phyloP scores from a whole-genome alignment of 1,284 basidiomycete genomes.

The Tilletia caries region DNA sequence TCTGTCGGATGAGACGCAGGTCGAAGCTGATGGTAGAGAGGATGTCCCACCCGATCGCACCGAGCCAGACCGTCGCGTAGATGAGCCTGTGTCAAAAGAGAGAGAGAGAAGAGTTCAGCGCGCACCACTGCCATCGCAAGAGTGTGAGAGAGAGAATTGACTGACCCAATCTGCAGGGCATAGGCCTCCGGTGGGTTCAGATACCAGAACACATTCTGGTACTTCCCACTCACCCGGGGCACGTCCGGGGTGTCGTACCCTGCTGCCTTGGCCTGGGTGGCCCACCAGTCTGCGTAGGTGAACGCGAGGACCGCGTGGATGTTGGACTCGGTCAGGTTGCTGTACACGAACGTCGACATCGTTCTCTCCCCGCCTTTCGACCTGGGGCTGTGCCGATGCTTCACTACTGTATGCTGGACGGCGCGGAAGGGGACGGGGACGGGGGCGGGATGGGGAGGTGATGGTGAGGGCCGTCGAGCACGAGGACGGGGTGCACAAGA shows the following conservation, averaged over 20 bases:
- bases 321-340: slow-evolving; percentile 7
- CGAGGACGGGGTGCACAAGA: no score
- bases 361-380: neutral
- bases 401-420: no score
- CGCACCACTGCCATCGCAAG: neutral
- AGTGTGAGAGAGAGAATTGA: neutral
- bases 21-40: slow-evolving; percentile 38
- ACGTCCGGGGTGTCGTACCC: neutral
- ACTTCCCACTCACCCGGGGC: neutral
- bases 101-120: neutral
- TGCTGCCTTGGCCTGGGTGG: neutral
- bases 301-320: slow-evolving; percentile 3
- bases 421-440: no score
- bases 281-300: slow-evolving; percentile 13
- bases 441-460: neutral
- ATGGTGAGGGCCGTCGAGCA: no score
- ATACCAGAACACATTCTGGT: slow-evolving; percentile 10
- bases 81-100: neutral
- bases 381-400: no score
- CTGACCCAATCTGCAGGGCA: neutral
- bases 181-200: neutral
- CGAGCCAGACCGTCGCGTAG: slow-evolving; percentile 35
- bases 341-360: slow-evolving; percentile 6
- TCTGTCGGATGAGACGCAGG: slow-evolving; percentile 31
- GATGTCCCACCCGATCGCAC: slow-evolving; percentile 45